phyloP scores from a whole-genome alignment of 1,284 basidiomycete genomes.

The Rhodotorula glutinis region DNA sequence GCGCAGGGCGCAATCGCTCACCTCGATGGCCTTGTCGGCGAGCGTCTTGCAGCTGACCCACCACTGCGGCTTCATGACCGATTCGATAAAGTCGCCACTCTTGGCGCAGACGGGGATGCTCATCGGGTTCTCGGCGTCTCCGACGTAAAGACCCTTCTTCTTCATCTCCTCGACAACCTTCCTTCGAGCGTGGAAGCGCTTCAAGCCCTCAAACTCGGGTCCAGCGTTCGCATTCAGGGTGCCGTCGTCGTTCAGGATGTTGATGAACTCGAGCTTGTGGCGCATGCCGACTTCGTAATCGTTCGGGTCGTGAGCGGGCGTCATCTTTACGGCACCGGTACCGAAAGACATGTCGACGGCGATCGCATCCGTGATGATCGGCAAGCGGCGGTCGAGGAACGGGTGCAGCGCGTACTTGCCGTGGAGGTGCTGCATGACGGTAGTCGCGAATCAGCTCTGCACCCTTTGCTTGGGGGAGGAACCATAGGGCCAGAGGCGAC shows the following conservation, averaged over 20 bases:
- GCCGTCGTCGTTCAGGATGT: constrained; percentile 94
- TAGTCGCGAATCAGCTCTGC: too few relatives aligned
- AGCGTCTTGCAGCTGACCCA: constrained; percentile 94
- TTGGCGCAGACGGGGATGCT: constrained; percentile 88
- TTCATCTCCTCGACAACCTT: constrained; percentile 81
- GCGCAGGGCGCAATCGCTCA: constrained; percentile 49
- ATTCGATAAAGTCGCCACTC: constrained; percentile 95
- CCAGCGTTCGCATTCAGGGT: constrained; percentile 92
- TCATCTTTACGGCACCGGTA: constrained; percentile 99
- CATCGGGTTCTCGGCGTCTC: constrained; percentile 95
- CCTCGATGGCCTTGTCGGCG: constrained; percentile 84
- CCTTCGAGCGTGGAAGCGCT: constrained; percentile 89
- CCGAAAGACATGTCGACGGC: constrained; percentile 94
- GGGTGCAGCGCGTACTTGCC: constrained; percentile 91
- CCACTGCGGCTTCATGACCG: constrained; percentile 97
- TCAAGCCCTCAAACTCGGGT: constrained; percentile 71
- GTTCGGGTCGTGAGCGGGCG: constrained; percentile 97
- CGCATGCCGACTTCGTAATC: constrained; percentile 93
- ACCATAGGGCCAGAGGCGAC: too few relatives aligned
- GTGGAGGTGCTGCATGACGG: constrained; percentile 66
- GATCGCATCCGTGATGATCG: constrained; percentile 82
- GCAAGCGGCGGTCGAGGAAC: constrained; percentile 80
- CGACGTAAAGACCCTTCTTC: constrained; percentile 80
- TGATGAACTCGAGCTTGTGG: constrained; percentile 90
- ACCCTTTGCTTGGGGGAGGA: too few relatives aligned